A percentile compares a stretch with the other conserved stretches of the same genome.
phyloP scores from a whole-genome alignment of 352 stramenopile species.

The Globisporangium nagaii region DNA sequence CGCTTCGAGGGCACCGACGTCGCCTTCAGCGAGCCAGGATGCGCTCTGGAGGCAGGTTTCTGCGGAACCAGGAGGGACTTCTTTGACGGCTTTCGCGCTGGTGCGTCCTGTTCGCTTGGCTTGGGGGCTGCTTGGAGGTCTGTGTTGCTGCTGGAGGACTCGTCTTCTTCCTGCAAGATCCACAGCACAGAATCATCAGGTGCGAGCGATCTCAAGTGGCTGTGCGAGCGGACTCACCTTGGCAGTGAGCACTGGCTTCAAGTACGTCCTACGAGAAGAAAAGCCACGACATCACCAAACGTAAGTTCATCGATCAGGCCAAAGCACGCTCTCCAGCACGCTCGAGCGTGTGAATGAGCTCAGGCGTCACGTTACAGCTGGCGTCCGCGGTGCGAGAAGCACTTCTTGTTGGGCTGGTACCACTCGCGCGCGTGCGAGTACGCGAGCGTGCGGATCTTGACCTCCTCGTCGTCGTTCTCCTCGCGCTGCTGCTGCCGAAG shows the following conservation, averaged over 20 bases:
- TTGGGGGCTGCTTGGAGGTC: not conserved
- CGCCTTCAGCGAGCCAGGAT: not conserved
- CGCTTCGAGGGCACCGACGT: not conserved
- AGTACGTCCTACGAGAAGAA: slow-evolving; percentile 31
- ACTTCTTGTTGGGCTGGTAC: slow-evolving; percentile 61
- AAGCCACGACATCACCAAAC: not conserved
- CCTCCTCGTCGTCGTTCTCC: slow-evolving; percentile 51
- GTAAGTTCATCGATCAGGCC: too few species aligned
- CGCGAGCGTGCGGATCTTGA: slow-evolving; percentile 50
- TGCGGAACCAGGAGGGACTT: slow-evolving; percentile 1
- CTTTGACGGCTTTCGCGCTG: not conserved
- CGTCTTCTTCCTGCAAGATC: not conserved
- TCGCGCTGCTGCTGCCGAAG: slow-evolving; percentile 31
- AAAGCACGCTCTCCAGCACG: too few species aligned
- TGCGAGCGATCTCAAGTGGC: not conserved
- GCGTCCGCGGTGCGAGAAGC: slow-evolving; percentile 46
- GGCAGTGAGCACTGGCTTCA: slow-evolving; percentile 43
- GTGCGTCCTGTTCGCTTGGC: not conserved
- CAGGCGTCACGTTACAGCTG: slow-evolving; percentile 55
- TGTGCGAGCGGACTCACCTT: slow-evolving; percentile 15
- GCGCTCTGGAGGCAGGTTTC: not conserved
- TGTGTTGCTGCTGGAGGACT: not conserved
- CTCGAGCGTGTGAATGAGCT: too few species aligned
- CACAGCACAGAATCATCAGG: too few species aligned
- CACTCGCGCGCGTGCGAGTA: slow-evolving; percentile 56